A percentile compares a stretch with the other conserved stretches of the same genome.
These are phyloP conservation scores for Climacium dendroides DNA, from an alignment of 225 moss, liverwort and hornwort species.

Conservation along the genomic window DNA sequence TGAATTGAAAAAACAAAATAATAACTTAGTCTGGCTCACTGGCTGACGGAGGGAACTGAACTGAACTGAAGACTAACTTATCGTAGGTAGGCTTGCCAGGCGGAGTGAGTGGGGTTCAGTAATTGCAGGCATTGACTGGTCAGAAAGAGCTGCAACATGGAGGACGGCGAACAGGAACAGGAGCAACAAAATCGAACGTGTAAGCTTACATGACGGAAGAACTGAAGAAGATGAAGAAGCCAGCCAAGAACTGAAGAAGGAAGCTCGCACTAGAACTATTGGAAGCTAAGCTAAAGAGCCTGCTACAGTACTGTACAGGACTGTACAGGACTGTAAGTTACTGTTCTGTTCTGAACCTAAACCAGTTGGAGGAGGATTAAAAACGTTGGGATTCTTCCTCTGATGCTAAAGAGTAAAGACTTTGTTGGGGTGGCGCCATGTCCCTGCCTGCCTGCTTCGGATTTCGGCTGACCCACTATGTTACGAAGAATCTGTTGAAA, in stretches of 20 bases:
- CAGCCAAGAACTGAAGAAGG: neutral
- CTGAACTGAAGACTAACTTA: neutral
- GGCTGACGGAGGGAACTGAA: neutral
- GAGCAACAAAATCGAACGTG: neutral
- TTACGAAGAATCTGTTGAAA: neutral
- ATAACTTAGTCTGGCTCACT: neutral
- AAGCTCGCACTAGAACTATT: neutral
- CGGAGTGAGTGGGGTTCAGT: neutral
- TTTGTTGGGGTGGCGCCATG: neutral
- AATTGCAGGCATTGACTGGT: constrained; percentile 10
- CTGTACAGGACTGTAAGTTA: too few relatives aligned
- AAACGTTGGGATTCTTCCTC: neutral
- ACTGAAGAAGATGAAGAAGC: neutral
- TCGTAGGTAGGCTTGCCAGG: neutral
- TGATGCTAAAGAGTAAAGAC: neutral
- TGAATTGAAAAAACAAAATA: neutral
- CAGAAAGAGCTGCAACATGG: neutral
- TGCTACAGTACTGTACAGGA: neutral
- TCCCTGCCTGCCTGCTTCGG: neutral
- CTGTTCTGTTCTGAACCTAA: neutral
- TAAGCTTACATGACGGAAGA: neutral
- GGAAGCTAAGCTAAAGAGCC: neutral
- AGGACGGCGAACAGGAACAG: neutral
- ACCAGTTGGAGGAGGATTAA: neutral
- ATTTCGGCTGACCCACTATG: neutral